Evolutionary conservation across 768 basidiomycete species (phyloP), one percentile per base, ranked within the genome.

Genomic region (Tulasnella calospora): DNA sequence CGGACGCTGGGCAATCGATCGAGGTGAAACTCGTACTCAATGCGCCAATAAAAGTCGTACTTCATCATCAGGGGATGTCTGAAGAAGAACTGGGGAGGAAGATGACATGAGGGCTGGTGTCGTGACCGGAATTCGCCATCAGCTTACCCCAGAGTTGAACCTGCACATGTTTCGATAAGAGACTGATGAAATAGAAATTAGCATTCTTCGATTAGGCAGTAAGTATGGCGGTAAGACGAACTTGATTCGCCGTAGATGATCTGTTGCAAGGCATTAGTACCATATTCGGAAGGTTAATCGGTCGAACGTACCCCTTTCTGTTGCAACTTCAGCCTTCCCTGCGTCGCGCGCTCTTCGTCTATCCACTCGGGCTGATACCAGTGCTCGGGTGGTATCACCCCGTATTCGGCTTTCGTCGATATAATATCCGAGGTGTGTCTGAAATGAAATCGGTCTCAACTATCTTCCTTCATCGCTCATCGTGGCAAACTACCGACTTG

Each of bases 131-230:
- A 70, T 74, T n/a, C 21, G 13, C 23, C 12, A 38, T 61, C 10
- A 4, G 12, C 51, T 38, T 84, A 94, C 94, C 44, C 94, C 95
- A 70, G 94, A 95, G 85, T 96, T 95, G 85, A 91, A 98, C 13
- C 96, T 90, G 84, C 96, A 98, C 96, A 98, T 97, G 81, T 97
- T 95, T 51, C 96, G 90, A 82, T 98, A 97, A 3, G 85, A 83
- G 0, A 86, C 84, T 12, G 82, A n/a, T 9, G 40, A 36, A 23
- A 19, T 21, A 30, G 4, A n/a, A 27, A 23, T 74, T 6, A 51
- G 27, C 30, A 51, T 44, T 74, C 15, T 38, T 10, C 40, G 15
- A 0, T 38, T 30, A 1, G 12, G 3, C n/a, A n/a, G 23, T 27
- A 21, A 21, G 19, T 2, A 19, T 41, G 23, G 44, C 27, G 0